Percentiles rank a stretch among this genome's conserved stretches.
phyloP scores from a whole-genome alignment of 257 asterid genomes.

The Nicotiana sylvestris region DNA sequence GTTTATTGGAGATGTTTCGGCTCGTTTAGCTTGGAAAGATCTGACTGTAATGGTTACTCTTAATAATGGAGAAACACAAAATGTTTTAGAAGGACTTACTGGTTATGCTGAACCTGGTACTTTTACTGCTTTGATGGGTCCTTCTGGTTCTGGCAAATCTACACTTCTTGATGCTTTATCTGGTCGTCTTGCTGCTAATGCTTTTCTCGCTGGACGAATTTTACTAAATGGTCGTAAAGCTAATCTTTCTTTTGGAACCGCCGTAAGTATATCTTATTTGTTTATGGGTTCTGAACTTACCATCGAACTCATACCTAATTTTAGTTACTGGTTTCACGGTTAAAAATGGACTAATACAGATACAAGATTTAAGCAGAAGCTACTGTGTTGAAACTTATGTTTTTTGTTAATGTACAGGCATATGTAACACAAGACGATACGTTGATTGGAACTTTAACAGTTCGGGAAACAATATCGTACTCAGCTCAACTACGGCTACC shows the following conservation, averaged over 20 bases:
- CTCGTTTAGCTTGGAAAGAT: conserved; percentile 88
- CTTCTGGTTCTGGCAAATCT: conserved; percentile 95
- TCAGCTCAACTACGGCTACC: conserved; percentile 87
- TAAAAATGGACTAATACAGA: too few relatives aligned
- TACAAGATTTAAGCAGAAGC: too few relatives aligned
- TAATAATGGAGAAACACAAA: conserved; percentile 71
- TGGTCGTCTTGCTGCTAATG: conserved; percentile 83
- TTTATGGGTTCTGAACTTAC: too few relatives aligned
- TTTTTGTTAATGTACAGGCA: conserved; percentile 39
- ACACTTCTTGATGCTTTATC: conserved; percentile 89
- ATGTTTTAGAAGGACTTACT: conserved; percentile 64
- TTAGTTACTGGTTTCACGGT: too few relatives aligned
- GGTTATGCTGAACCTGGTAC: conserved; percentile 96
- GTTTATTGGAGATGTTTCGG: conserved; percentile 82
- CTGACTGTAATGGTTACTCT: conserved; percentile 77
- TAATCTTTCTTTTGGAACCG: conserved; percentile 83
- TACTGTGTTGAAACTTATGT: background rate
- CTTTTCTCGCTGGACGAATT: conserved; percentile 75
- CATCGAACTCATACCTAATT: too few relatives aligned
- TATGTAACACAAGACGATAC: conserved; percentile 96
- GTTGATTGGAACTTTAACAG: conserved; percentile 90
- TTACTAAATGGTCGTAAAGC: conserved; percentile 91
- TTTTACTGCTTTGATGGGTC: conserved; percentile 95
- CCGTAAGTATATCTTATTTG: conserved; percentile 39
- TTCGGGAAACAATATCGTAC: conserved; percentile 77